phyloP scores from a whole-genome alignment of 176 grass and related monocot genomes.

The Olyra latifolia region DNA sequence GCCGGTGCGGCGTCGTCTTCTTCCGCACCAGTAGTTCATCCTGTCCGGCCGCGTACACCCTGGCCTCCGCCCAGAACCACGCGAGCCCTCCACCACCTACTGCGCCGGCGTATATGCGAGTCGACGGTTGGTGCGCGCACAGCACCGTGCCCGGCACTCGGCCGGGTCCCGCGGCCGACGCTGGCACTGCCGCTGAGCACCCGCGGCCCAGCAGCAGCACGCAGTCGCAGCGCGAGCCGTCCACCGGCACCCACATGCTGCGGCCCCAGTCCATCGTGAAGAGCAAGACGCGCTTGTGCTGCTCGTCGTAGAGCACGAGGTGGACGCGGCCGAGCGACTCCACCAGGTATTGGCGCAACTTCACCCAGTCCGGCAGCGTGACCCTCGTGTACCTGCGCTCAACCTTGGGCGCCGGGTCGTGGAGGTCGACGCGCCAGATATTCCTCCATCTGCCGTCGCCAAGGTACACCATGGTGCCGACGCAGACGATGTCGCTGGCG shows the following conservation, averaged over 20 bases:
- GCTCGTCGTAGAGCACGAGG: conserved; percentile 48
- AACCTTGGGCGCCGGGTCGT: conserved; percentile 24
- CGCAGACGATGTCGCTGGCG: conserved; percentile 34
- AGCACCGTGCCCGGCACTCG: conserved; percentile 27
- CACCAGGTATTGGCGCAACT: conserved; percentile 35
- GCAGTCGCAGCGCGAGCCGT: neutral
- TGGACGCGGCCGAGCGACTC: conserved; percentile 38
- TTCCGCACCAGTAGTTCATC: conserved; percentile 24
- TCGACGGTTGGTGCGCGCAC: conserved; percentile 32
- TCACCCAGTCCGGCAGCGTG: neutral
- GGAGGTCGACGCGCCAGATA: conserved; percentile 45
- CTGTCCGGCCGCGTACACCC: neutral
- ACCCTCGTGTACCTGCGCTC: conserved; percentile 35
- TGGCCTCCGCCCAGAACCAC: conserved; percentile 50
- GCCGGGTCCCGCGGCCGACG: conserved; percentile 9
- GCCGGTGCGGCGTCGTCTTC: conserved; percentile 39
- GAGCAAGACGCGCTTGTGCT: conserved; percentile 15
- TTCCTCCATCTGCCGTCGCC: conserved; percentile 38
- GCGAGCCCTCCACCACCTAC: neutral
- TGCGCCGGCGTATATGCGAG: neutral
- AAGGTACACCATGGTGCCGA: conserved; percentile 39
- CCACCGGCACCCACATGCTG: conserved; percentile 6
- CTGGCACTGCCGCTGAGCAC: conserved; percentile 43
- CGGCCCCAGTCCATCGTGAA: conserved; percentile 33
- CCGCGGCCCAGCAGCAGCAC: conserved; percentile 50